phyloP scores from a whole-genome alignment of 306 rosid genomes.

The Morella rubra region DNA sequence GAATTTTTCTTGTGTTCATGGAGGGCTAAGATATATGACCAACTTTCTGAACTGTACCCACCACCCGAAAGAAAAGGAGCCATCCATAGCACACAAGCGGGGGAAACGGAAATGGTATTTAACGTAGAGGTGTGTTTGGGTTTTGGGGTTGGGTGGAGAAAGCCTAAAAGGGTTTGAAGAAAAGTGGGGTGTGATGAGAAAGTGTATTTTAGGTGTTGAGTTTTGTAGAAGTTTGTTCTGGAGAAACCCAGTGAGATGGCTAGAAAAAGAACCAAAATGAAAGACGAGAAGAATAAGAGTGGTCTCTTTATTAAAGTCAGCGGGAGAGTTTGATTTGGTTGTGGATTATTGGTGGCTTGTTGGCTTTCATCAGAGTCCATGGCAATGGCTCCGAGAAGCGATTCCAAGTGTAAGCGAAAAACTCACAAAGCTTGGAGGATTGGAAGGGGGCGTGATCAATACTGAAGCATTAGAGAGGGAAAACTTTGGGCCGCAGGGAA shows the following conservation, averaged over 20 bases:
- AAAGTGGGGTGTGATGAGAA: slow-evolving; percentile 30
- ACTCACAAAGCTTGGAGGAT: neutral
- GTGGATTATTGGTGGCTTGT: slow-evolving; percentile 20
- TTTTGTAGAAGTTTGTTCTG: slow-evolving; percentile 40
- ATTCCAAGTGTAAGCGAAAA: neutral
- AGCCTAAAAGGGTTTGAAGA: slow-evolving; percentile 29
- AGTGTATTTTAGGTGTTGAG: slow-evolving; percentile 40
- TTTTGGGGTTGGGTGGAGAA: slow-evolving; percentile 32
- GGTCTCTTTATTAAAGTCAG: slow-evolving; percentile 31
- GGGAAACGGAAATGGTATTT: slow-evolving; percentile 27
- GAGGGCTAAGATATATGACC: slow-evolving; percentile 78
- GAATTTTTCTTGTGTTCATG: slow-evolving; percentile 37
- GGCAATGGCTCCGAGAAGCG: slow-evolving; percentile 6
- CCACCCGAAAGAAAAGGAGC: slow-evolving; percentile 90
- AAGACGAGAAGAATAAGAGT: slow-evolving; percentile 26
- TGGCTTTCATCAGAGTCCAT: slow-evolving; percentile 48
- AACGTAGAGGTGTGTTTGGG: slow-evolving; percentile 12
- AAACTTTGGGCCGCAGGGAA: too few relatives aligned
- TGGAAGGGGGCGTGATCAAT: too few relatives aligned
- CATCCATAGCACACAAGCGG: slow-evolving; percentile 74
- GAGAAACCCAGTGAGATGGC: slow-evolving; percentile 50
- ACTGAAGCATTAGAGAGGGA: neutral
- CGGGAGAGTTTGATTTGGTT: slow-evolving; percentile 31
- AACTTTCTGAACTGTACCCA: slow-evolving; percentile 83
- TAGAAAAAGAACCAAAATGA: slow-evolving; percentile 51